Evolutionary conservation across 805 yeast species (phyloP).

Genomic region (Jamesozyma jinghongensis): DNA sequence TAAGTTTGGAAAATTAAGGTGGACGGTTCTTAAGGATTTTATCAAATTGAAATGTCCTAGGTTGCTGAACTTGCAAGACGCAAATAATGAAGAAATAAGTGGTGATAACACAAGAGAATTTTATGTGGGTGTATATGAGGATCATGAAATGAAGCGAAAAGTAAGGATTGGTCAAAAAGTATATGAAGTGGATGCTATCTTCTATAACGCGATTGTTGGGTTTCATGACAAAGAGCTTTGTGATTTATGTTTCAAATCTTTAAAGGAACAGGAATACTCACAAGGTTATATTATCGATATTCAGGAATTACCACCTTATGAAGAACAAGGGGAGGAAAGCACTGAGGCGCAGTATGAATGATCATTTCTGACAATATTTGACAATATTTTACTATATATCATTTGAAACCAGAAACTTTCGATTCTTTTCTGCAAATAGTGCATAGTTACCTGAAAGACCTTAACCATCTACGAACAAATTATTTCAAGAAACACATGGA

Average conservation of each 20-base stretch:
- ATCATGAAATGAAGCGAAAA: conserved; percentile 14
- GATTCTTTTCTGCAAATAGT: too few species aligned
- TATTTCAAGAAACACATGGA: too few species aligned
- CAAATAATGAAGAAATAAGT: conserved; percentile 4
- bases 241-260: conserved; percentile 18
- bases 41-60: conserved; percentile 28
- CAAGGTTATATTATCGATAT: conserved; percentile 21
- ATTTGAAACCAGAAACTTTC: too few species aligned
- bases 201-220: conserved; percentile 29
- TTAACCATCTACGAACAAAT: too few species aligned
- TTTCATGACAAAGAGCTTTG: conserved; percentile 25
- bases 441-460: too few species aligned
- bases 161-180: conserved; percentile 13
- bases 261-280: conserved; percentile 26
- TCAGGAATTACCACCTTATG: conserved; percentile 19
- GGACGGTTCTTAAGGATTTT: conserved; percentile 34
- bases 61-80: conserved; percentile 12
- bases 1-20: conserved; percentile 25
- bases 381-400: too few species aligned
- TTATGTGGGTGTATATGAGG: conserved; percentile 31
- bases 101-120: conserved; percentile 27
- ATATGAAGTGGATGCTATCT: conserved; percentile 17
- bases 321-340: conserved; percentile 5
- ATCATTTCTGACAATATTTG: too few species aligned
- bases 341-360: too few species aligned